Evolutionary conservation across 139 green algal genomes (phyloP).

Genomic region (Closterium sp.): DNA sequence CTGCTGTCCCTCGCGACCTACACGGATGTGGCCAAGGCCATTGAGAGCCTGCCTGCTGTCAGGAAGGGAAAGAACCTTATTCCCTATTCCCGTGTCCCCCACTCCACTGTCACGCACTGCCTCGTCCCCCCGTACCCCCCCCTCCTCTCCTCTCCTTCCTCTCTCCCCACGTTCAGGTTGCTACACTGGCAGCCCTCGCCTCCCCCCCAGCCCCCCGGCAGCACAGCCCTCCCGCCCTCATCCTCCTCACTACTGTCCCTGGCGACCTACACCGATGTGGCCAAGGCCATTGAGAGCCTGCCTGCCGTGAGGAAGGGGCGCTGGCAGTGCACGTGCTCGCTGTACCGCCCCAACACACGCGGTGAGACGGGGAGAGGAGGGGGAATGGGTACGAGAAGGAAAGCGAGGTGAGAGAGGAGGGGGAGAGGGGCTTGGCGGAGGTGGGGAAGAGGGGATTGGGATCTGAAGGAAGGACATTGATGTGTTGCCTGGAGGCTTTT

Average conservation of each 20-base stretch:
- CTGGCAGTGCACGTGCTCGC: slow-evolving; percentile 37
- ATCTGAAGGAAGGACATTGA: no score
- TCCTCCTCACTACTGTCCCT: neutral
- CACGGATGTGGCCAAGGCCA: slow-evolving; percentile 9
- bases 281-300: slow-evolving; percentile 32
- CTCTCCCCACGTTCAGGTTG: neutral
- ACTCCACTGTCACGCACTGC: neutral
- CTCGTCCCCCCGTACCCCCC: neutral
- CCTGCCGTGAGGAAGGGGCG: slow-evolving; percentile 8
- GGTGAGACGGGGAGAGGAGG: neutral
- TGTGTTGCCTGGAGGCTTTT: no score
- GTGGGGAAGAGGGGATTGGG: neutral
- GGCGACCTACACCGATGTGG: slow-evolving; percentile 24
- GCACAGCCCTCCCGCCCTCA: neutral
- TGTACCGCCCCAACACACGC: slow-evolving; percentile 25
- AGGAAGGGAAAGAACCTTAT: neutral
- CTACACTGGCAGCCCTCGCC: slow-evolving; percentile 24
- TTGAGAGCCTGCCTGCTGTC: neutral
- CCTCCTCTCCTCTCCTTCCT: neutral
- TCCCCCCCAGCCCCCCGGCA: neutral
- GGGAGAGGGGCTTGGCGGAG: neutral
- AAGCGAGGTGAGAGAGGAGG: neutral
- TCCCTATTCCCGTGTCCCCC: neutral
- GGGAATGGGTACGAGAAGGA: neutral
- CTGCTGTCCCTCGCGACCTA: slow-evolving; percentile 15